Conservation (phyloP, 768 basidiomycete species). For the Xerocomus spinulosus region DNA sequence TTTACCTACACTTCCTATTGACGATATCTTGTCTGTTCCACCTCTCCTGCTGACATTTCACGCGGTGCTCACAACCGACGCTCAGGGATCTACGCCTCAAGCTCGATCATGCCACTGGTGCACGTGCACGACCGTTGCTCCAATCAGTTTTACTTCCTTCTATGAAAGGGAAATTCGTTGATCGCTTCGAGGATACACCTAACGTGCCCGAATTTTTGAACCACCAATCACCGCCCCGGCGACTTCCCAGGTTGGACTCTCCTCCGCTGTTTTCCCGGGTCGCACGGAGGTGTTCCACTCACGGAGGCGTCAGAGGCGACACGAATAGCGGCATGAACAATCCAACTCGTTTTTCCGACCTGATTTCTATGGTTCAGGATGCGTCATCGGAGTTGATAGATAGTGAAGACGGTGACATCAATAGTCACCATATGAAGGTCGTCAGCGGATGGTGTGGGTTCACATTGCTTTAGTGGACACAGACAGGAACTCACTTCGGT, state of each 20-base stretch:
- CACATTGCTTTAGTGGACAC: conserved; percentile 1
- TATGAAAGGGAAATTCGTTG: conserved; percentile 9
- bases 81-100: conserved; percentile 31
- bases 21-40: conserved; percentile 40
- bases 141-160: conserved; percentile 21
- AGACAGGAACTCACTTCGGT: conserved; percentile 4
- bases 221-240: conserved; percentile 25
- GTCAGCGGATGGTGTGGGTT: conserved; percentile 64
- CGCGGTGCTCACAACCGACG: background rate
- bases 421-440: conserved; percentile 49
- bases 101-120: conserved; percentile 25
- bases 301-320: background rate
- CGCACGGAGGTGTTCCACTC: conserved; percentile 3
- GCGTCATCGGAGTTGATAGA: conserved; percentile 28
- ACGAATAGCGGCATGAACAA: conserved; percentile 2
- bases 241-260: conserved; percentile 26
- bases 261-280: conserved; percentile 46
- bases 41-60: background rate
- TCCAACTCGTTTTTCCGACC: conserved; percentile 20
- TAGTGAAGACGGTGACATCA: conserved; percentile 41
- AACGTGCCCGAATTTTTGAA: conserved; percentile 30
- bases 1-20: conserved; percentile 24
- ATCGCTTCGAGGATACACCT: conserved; percentile 11
- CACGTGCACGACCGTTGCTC: conserved; percentile 26
- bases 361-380: conserved; percentile 23